phyloP scores from a whole-genome alignment of 1,284 basidiomycete species.

The Rhodotorula sp. region DNA sequence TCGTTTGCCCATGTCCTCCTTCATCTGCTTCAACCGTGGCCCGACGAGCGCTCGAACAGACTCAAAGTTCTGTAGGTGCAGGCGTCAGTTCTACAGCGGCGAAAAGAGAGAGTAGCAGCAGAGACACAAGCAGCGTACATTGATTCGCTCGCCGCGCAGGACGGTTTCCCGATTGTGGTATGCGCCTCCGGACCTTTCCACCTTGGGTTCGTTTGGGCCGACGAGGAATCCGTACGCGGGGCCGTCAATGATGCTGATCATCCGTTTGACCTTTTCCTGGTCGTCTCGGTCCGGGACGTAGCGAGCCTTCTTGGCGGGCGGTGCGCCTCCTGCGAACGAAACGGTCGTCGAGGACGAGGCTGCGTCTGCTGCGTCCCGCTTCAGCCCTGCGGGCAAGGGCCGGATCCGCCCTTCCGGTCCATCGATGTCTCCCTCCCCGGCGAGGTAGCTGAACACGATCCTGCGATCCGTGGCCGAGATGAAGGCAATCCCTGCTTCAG shows the following conservation, averaged over 20 bases:
- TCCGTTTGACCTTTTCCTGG: conserved; percentile 69
- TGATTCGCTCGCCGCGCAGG: conserved; percentile 69
- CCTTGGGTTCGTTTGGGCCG: conserved; percentile 54
- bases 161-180: conserved; percentile 64
- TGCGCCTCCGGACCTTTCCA: conserved; percentile 66
- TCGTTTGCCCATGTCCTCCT: conserved; percentile 47
- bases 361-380: conserved; percentile 4
- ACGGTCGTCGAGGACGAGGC: conserved; percentile 52
- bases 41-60: conserved; percentile 61
- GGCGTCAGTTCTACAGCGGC: not conserved
- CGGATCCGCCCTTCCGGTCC: conserved; percentile 8
- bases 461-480: conserved; percentile 83
- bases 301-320: conserved; percentile 50
- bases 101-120: not conserved
- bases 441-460: conserved; percentile 75
- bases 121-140: conserved; percentile 55
- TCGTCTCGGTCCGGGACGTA: conserved; percentile 77
- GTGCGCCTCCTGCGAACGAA: conserved; percentile 51
- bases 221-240: conserved; percentile 27
- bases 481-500: conserved; percentile 68
- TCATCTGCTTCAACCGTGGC: conserved; percentile 72
- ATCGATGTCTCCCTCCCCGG: conserved; percentile 57
- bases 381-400: not conserved
- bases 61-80: conserved; percentile 63
- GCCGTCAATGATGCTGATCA: conserved; percentile 59